Base-by-base conservation (phyloP, 257 asterid species). In the Gardenia jasminoides region DNA sequence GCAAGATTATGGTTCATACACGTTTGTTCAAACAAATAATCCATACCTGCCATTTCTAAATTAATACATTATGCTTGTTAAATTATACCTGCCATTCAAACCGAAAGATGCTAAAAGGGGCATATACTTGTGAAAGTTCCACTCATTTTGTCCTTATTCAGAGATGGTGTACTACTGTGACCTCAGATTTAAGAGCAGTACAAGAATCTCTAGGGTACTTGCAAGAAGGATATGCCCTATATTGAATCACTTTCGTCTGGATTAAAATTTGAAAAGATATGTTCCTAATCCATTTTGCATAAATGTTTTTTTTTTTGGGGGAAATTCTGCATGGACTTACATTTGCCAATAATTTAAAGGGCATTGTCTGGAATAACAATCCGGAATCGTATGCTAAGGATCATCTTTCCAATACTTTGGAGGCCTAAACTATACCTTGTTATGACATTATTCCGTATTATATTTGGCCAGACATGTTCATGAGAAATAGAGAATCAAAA, bases 321-420 rank as follows among this genome's bases (percentile, higher is more conserved):
- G 82, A 83, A 73, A 83, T 73, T 78, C 84, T 67, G 28, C 24
- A 41, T 44, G 11, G 58, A 50, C 65, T 56, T 36, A 74, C 81
- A 77, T 72, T 77, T 77, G 75, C 82, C 80, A 76, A 39, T 72
- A 56, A 47, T 69, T 13, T 78, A 61, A 74, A 36, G 78, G 72
- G 75, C 70, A 70, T 74, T 80, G 68, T 72, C 79, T 68, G 81
- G 92, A 85, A 87, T 82, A 85, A 70, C 70, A 82, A 88, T 81
- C 87, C 65, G 75, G 92, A 88, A 90, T 87, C 91, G 74, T 74
- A 86, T 90, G 85, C 94, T 76, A 30, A 48, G 84, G 85, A 85
- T 88, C 84, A 58, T 72, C 74, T 76, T 70, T 47, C 78, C 44
- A 39, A 66, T 76, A 56, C 19, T 70, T 47, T 74, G n/a, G 67